These are phyloP conservation scores for Bryum argenteum DNA, from an alignment of 225 moss, liverwort and hornwort genomes.

Conservation along the genomic window DNA sequence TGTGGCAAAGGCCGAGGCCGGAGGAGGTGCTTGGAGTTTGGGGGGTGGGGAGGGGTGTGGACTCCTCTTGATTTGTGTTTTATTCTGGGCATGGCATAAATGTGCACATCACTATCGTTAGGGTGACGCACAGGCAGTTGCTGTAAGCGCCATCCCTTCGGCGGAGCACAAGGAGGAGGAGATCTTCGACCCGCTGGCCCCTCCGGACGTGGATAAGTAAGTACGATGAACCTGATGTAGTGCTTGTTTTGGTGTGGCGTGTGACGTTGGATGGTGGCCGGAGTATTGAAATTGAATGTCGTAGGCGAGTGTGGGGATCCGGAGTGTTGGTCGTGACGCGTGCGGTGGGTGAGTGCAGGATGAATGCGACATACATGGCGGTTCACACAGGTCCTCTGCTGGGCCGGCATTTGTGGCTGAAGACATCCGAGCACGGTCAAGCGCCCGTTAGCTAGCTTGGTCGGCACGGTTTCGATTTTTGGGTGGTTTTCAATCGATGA, in stretches of 20 bases:
- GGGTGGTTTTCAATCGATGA: conserved; percentile 13
- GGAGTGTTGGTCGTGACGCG: conserved; percentile 16
- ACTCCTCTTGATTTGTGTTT: conserved; percentile 55
- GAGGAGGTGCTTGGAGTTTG: conserved; percentile 65
- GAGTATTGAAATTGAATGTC: not conserved
- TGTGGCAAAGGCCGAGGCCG: conserved; percentile 44
- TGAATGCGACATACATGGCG: conserved; percentile 97
- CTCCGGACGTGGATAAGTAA: conserved; percentile 98
- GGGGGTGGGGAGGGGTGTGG: conserved; percentile 51
- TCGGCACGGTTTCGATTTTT: conserved; percentile 11
- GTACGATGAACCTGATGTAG: conserved; percentile 19
- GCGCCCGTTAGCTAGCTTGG: conserved; percentile 62
- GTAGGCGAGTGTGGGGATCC: not conserved
- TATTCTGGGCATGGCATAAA: conserved; percentile 87
- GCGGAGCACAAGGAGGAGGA: conserved; percentile 99
- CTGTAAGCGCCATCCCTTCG: conserved; percentile 79
- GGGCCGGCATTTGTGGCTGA: conserved; percentile 99
- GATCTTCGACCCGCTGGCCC: conserved; percentile 92
- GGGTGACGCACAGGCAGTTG: conserved; percentile 96
- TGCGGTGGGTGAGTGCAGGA: conserved; percentile 62
- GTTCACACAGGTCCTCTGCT: conserved; percentile 87
- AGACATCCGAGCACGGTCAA: conserved; percentile 97
- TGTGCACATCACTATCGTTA: conserved; percentile 69
- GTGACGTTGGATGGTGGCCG: not conserved
- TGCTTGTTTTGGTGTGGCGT: not conserved